Evolutionary conservation across 116 monocot genomes (phyloP).

Genomic region (Trichopus zeylanicus): DNA sequence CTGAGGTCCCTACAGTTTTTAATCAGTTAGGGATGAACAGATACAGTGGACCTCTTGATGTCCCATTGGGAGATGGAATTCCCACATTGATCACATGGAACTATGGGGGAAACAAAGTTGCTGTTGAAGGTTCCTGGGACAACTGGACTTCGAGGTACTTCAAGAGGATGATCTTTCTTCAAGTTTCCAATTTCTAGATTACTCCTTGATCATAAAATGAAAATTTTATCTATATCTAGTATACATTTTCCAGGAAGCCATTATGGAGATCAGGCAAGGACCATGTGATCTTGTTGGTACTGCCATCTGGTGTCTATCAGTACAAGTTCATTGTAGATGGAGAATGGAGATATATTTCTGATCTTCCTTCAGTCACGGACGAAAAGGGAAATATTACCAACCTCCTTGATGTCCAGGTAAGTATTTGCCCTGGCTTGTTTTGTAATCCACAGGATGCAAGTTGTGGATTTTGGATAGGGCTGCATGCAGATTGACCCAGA

Average conservation of each 20-base stretch:
- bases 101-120: constrained; percentile 52
- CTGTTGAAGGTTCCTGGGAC: constrained; percentile 88
- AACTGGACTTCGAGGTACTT: constrained; percentile 68
- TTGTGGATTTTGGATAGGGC: no score
- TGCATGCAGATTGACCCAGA: no score
- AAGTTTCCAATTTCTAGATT: not conserved
- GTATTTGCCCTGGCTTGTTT: constrained; percentile 9
- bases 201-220: not conserved
- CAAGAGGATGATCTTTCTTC: not conserved
- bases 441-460: no score
- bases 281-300: constrained; percentile 60
- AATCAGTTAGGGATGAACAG: constrained; percentile 36
- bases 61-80: constrained; percentile 45
- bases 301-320: constrained; percentile 65
- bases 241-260: constrained; percentile 49
- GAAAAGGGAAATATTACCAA: constrained; percentile 41
- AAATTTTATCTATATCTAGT: not conserved
- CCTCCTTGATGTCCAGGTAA: constrained; percentile 74
- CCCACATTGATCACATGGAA: constrained; percentile 72
- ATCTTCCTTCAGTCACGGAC: constrained; percentile 57
- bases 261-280: constrained; percentile 85
- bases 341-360: constrained; percentile 42
- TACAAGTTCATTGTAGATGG: constrained; percentile 58
- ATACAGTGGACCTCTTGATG: constrained; percentile 14
- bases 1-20: constrained; percentile 23